A percentile compares a stretch with the other conserved stretches of the same genome.
These are phyloP conservation scores for Maudiozyma turicensis DNA, from an alignment of 805 yeast genomes.

Conservation along the genomic window DNA sequence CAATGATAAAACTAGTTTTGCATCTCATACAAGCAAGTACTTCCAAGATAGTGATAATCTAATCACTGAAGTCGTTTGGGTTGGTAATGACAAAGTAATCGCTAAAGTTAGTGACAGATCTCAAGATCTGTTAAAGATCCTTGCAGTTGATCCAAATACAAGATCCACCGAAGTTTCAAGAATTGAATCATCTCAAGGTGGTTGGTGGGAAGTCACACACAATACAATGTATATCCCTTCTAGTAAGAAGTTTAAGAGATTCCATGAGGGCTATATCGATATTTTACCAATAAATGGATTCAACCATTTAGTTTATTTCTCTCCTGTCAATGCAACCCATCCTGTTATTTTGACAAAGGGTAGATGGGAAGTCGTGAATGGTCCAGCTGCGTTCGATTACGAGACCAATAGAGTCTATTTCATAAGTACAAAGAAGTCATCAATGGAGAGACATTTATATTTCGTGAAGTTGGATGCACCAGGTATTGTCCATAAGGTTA, in stretches of 20 bases:
- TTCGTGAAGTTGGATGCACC: constrained; percentile 46
- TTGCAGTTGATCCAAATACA: constrained; percentile 38
- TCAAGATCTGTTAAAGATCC: constrained; percentile 53
- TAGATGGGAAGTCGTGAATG: constrained; percentile 82
- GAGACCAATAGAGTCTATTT: constrained; percentile 44
- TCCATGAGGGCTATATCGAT: constrained; percentile 70
- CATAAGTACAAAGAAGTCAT: constrained; percentile 63
- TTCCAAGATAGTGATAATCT: constrained; percentile 33
- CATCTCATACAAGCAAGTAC: constrained; percentile 36
- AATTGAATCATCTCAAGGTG: constrained; percentile 40
- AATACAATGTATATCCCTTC: constrained; percentile 50
- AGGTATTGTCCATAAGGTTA: constrained; percentile 32
- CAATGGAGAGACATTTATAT: constrained; percentile 79
- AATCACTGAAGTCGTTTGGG: constrained; percentile 66
- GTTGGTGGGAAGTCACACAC: constrained; percentile 75
- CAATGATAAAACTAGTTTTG: constrained; percentile 23
- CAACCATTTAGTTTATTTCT: constrained; percentile 74
- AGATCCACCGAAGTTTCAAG: constrained; percentile 36
- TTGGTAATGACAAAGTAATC: constrained; percentile 44
- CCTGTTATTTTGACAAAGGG: constrained; percentile 64
- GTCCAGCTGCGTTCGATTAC: constrained; percentile 53
- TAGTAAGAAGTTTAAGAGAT: constrained; percentile 34
- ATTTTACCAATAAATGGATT: constrained; percentile 53
- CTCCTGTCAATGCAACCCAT: constrained; percentile 50
- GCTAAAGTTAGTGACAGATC: constrained; percentile 54